phyloP scores from a whole-genome alignment of 805 yeast genomes.

The Saturnispora saitoi region DNA sequence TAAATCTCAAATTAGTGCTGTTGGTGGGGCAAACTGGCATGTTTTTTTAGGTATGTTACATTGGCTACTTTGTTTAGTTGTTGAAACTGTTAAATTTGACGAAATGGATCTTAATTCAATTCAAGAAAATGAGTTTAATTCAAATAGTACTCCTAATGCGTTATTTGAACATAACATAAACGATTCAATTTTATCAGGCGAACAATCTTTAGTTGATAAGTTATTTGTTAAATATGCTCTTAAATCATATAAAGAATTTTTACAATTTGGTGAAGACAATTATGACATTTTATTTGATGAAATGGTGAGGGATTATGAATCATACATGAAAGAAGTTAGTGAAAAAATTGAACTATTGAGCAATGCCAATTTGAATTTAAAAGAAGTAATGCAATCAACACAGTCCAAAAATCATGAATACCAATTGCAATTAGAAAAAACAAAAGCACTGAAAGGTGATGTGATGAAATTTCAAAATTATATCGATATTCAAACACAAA shows the following conservation, averaged over 20 bases:
- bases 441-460: conserved; percentile 62
- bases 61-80: conserved; percentile 63
- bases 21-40: conserved; percentile 87
- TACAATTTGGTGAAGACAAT: conserved; percentile 53
- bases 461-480: conserved; percentile 63
- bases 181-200: conserved; percentile 17
- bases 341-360: conserved; percentile 36
- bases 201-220: conserved; percentile 22
- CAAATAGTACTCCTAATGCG: neutral
- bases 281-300: conserved; percentile 45
- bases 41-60: conserved; percentile 71
- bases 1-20: conserved; percentile 82
- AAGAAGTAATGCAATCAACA: conserved; percentile 33
- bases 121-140: conserved; percentile 14
- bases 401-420: conserved; percentile 38
- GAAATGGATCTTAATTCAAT: conserved; percentile 24
- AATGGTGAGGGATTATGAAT: conserved; percentile 47
- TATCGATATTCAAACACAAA: conserved; percentile 54
- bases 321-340: conserved; percentile 41
- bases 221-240: conserved; percentile 43
- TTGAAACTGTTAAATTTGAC: conserved; percentile 32
- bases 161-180: conserved; percentile 14
- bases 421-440: conserved; percentile 45
- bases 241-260: conserved; percentile 58
- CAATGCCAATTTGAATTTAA: conserved; percentile 33